Evolutionary conservation across 768 basidiomycete species (phyloP).

Genomic region (Trametes cubensis): DNA sequence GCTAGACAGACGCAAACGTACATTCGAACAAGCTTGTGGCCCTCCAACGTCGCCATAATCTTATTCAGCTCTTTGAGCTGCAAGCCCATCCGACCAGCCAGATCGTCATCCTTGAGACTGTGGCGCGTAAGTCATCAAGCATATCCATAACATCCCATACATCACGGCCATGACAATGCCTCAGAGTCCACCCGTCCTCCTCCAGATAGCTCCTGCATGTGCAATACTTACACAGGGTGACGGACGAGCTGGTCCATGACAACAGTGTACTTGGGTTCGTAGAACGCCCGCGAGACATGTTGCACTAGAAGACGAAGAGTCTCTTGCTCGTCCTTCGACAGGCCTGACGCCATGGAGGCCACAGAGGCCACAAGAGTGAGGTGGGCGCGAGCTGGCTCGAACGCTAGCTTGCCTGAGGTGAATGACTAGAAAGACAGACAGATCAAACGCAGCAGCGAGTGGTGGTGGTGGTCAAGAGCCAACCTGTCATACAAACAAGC

Average conservation of each 20-base stretch:
- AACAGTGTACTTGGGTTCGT: slow-evolving; percentile 89
- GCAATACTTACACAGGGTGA: slow-evolving; percentile 87
- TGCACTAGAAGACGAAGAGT: slow-evolving; percentile 86
- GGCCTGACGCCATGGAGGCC: slow-evolving; percentile 34
- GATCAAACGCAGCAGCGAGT: not conserved
- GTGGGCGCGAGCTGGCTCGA: not conserved
- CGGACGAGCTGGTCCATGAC: slow-evolving; percentile 93
- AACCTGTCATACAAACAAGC: not conserved
- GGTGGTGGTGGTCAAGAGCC: slow-evolving; percentile 18
- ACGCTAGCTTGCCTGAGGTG: not conserved
- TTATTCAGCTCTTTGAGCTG: slow-evolving; percentile 91
- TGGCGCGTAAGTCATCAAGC: slow-evolving; percentile 26
- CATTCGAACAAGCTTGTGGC: slow-evolving; percentile 80
- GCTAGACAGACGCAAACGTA: slow-evolving; percentile 39
- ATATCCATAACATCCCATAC: slow-evolving; percentile 26
- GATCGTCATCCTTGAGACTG: slow-evolving; percentile 92
- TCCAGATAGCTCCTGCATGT: slow-evolving; percentile 28
- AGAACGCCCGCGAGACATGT: slow-evolving; percentile 91
- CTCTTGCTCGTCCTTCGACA: slow-evolving; percentile 78
- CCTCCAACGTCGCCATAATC: slow-evolving; percentile 78
- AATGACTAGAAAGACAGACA: not conserved
- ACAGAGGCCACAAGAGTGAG: slow-evolving; percentile 14
- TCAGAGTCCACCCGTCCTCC: slow-evolving; percentile 15
- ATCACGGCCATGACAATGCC: not conserved
- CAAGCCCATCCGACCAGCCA: slow-evolving; percentile 88